Conservation (phyloP, 768 basidiomycete genomes). For the Rhodotorula paludigena region DNA sequence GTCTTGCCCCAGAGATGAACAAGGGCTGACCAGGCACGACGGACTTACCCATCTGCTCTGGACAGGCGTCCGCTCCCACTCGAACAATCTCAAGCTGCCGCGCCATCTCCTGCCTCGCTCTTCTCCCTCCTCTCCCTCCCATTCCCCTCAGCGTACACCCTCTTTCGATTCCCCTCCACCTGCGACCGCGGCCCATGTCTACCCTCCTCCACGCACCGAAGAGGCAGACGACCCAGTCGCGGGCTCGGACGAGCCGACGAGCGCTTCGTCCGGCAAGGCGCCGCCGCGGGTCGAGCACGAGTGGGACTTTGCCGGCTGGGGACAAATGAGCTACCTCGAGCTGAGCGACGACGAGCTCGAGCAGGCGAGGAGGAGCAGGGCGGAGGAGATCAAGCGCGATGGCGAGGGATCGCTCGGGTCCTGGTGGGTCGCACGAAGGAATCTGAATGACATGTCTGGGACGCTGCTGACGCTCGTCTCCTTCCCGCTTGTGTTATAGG, state of each 20-base stretch:
- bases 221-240: too few species aligned
- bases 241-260: not conserved
- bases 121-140: not conserved
- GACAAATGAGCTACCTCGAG: constrained; percentile 53
- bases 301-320: constrained; percentile 72
- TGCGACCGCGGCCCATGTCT: too few species aligned
- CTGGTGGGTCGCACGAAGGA: constrained; percentile 44
- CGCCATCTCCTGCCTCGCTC: not conserved
- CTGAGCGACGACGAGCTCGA: constrained; percentile 52
- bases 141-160: not conserved
- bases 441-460: not conserved
- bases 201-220: not conserved
- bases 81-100: constrained; percentile 8
- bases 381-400: constrained; percentile 44
- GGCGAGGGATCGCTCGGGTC: constrained; percentile 54
- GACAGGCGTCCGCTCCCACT: not conserved
- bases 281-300: constrained; percentile 57
- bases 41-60: too few species aligned
- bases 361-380: constrained; percentile 46
- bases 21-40: too few species aligned
- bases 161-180: not conserved
- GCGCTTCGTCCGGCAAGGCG: not conserved
- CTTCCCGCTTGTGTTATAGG: too few species aligned
- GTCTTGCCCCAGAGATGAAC: too few species aligned
- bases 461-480: too few species aligned